phyloP scores from a whole-genome alignment of 192 early-diverging fungal genomes.

The Cetraspora pellucida region DNA sequence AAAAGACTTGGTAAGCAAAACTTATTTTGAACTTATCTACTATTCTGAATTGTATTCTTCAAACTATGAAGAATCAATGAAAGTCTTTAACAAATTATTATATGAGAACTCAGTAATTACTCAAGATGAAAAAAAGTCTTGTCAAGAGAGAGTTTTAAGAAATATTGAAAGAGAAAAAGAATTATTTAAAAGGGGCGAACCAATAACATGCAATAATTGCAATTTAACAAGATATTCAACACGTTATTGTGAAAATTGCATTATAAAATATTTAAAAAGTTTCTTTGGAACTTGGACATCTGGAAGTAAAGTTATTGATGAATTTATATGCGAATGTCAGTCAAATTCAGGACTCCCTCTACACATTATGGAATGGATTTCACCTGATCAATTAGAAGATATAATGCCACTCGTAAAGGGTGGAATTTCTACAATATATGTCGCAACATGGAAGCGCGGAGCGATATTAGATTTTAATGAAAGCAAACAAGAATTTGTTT shows the following conservation, averaged over 20 bases:
- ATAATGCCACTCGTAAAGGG: neutral
- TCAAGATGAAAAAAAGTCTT: neutral
- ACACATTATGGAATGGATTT: conserved; percentile 24
- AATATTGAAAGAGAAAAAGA: conserved; percentile 6
- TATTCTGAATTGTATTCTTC: neutral
- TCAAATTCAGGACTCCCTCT: neutral
- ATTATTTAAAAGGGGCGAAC: neutral
- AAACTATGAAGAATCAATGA: neutral
- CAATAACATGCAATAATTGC: neutral
- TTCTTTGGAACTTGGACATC: neutral
- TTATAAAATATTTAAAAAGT: neutral
- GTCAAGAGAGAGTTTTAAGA: neutral
- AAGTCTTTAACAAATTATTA: neutral
- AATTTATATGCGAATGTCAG: conserved; percentile 16
- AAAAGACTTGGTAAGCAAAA: neutral
- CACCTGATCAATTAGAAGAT: conserved; percentile 11
- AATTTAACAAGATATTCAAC: conserved; percentile 1
- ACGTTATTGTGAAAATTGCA: conserved; percentile 24
- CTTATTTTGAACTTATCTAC: conserved; percentile 1
- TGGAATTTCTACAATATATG: conserved; percentile 14
- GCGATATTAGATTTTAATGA: conserved; percentile 6
- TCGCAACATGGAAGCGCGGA: conserved; percentile 16
- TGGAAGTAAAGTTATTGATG: conserved; percentile 14
- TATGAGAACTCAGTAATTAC: neutral
- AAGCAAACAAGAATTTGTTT: neutral